A percentile compares a stretch with the other conserved stretches of the same genome.
Conservation (phyloP, 495 filamentous ascomycete genomes). For the Penicillium nucicola region DNA sequence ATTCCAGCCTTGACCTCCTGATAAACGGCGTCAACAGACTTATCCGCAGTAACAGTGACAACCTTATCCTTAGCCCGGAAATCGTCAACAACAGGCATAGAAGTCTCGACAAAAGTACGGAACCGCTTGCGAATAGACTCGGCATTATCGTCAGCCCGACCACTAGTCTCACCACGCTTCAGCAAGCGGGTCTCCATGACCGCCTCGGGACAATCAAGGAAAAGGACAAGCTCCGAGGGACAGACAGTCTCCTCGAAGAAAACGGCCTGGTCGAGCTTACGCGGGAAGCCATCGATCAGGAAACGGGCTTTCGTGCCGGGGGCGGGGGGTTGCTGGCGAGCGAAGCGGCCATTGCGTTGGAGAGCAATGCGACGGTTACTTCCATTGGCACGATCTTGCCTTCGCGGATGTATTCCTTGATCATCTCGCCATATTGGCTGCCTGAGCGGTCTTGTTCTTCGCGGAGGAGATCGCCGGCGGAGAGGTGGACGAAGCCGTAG, state of each 20-base stretch:
- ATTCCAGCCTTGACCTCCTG: constrained; percentile 57
- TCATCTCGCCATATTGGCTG: constrained; percentile 83
- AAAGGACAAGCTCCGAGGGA: constrained; percentile 76
- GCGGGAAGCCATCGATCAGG: constrained; percentile 91
- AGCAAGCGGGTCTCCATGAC: constrained; percentile 80
- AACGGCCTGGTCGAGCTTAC: constrained; percentile 93
- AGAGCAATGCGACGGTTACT: constrained; percentile 88
- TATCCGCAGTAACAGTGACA: constrained; percentile 68
- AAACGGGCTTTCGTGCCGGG: constrained; percentile 53
- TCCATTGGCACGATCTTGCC: constrained; percentile 98
- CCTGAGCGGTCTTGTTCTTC: constrained; percentile 86
- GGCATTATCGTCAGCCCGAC: constrained; percentile 86
- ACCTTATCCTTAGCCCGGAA: constrained; percentile 77
- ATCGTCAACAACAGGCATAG: constrained; percentile 91
- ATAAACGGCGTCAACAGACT: constrained; percentile 72
- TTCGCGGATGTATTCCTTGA: constrained; percentile 84
- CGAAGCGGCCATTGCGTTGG: constrained; percentile 79
- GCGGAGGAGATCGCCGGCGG: constrained; percentile 88
- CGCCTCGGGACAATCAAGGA: constrained; percentile 86
- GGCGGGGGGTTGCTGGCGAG: constrained; percentile 33
- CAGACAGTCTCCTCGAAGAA: constrained; percentile 91
- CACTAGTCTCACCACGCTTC: constrained; percentile 87
- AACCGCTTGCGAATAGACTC: constrained; percentile 97
- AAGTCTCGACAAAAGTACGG: constrained; percentile 86
- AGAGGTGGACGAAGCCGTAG: constrained; percentile 90